phyloP scores from a whole-genome alignment of 352 stramenopile species.

The Aphanomyces euteiches region DNA sequence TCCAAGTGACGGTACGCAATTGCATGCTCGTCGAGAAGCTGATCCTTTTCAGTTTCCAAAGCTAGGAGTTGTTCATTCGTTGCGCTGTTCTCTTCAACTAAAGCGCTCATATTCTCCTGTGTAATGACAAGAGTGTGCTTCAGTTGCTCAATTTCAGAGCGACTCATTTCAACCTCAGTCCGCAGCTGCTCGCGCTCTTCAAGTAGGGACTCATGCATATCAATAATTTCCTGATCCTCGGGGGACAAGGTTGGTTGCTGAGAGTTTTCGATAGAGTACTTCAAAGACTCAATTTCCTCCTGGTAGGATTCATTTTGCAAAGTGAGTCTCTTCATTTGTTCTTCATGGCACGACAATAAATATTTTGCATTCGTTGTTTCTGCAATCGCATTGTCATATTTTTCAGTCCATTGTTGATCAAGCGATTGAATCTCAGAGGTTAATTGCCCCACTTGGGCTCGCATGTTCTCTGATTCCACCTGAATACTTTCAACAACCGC shows the following conservation, averaged over 20 bases:
- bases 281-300: constrained; percentile 1
- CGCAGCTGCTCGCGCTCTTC: neutral
- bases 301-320: neutral
- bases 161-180: neutral
- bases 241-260: neutral
- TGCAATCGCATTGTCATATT: neutral
- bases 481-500: neutral
- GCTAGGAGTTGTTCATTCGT: neutral
- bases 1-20: no score
- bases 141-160: neutral
- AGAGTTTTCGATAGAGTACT: neutral
- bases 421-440: neutral
- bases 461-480: neutral
- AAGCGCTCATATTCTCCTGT: neutral
- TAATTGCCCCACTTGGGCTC: neutral
- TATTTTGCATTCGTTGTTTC: neutral
- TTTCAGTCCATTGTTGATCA: neutral
- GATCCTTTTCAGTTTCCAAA: neutral
- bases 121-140: neutral
- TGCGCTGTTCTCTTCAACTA: neutral
- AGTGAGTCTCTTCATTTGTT: neutral
- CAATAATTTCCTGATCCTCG: constrained; percentile 11
- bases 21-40: no score
- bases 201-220: constrained; percentile 1
- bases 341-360: neutral